A percentile compares a stretch with the other conserved stretches of the same genome.
Conservation (phyloP, 352 stramenopile species). For the Blastocystis sp. region DNA sequence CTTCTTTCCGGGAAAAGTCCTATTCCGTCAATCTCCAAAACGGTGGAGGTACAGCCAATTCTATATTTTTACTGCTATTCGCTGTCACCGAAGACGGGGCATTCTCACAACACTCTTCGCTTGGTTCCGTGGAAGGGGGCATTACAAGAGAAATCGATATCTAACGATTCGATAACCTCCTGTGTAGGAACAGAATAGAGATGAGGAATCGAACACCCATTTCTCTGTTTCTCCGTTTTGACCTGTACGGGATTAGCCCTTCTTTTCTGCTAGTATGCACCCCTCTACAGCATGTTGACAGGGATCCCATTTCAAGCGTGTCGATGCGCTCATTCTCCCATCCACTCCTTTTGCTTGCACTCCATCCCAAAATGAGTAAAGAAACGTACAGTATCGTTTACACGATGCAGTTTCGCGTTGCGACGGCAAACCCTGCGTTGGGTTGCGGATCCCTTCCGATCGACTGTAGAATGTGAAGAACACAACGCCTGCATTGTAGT, state of each 20-base stretch:
- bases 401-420: too few species aligned
- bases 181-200: not conserved
- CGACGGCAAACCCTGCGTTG: too few species aligned
- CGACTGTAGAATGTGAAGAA: too few species aligned
- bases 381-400: too few species aligned
- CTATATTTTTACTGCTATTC: not conserved
- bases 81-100: not conserved
- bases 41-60: not conserved
- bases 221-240: constrained; percentile 39
- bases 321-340: too few species aligned
- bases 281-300: too few species aligned
- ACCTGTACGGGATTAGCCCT: not conserved
- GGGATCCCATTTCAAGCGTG: too few species aligned
- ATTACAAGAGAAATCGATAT: not conserved
- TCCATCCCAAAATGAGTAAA: too few species aligned
- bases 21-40: not conserved
- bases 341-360: too few species aligned
- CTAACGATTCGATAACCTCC: not conserved
- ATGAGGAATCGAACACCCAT: not conserved
- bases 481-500: too few species aligned
- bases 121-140: not conserved
- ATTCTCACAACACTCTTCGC: not conserved
- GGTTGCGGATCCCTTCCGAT: too few species aligned
- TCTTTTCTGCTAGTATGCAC: not conserved
- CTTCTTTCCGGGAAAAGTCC: not conserved